Percentiles rank a stretch among this genome's conserved stretches.
phyloP scores from a whole-genome alignment of 202 grass and related monocot species.

The Tripidium arundinaceum region DNA sequence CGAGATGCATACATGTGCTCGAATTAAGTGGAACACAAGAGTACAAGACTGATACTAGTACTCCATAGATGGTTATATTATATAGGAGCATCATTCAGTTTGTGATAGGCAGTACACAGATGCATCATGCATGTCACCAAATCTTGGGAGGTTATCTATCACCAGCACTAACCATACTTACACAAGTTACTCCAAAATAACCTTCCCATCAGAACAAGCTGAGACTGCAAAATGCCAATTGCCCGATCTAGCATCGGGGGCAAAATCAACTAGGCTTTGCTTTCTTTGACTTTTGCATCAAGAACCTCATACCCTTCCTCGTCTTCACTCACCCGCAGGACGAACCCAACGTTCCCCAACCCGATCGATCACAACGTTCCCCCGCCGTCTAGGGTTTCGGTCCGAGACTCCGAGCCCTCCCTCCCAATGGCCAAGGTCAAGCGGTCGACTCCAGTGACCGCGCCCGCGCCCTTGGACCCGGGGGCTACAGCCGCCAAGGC shows the following conservation, averaged over 20 bases:
- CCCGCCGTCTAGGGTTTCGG: background rate
- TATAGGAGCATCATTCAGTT: background rate
- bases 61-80: background rate
- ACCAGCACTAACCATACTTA: constrained; percentile 24
- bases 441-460: background rate
- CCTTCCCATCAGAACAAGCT: background rate
- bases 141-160: background rate
- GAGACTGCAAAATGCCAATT: background rate
- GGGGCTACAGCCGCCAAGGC: background rate
- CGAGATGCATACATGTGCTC: background rate
- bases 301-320: background rate
- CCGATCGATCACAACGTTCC: background rate
- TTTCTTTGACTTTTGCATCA: background rate
- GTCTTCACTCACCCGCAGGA: background rate
- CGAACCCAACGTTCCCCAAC: background rate
- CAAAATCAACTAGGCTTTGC: background rate
- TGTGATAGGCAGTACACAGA: background rate
- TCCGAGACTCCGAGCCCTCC: background rate
- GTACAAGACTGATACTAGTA: background rate
- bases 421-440: background rate
- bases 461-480: background rate
- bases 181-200: background rate
- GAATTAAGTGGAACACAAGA: background rate
- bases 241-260: background rate
- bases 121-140: background rate